Base-by-base conservation (phyloP, 192 early-diverging fungal genomes). In the Mortierella hygrophila region DNA sequence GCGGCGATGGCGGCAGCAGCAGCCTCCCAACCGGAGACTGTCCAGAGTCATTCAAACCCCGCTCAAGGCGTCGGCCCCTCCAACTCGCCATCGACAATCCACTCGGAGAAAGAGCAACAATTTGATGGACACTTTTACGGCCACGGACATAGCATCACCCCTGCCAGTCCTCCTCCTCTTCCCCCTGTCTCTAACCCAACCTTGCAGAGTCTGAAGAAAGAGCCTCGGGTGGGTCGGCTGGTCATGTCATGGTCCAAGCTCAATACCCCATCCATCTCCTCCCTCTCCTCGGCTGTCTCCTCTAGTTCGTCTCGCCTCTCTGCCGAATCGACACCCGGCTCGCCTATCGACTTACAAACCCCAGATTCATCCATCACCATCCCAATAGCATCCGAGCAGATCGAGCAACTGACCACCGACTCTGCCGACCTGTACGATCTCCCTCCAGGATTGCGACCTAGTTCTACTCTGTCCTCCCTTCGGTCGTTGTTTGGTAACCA, bases 401-500 rank as follows among this genome's bases (percentile, higher is more conserved):
- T 65, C 26, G 60, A 65, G n/a, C n/a, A 29, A 32, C 29, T 32
- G 60, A 29, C 29, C 60, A 35, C 26, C 26, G 60, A 32, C 11
- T 3, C 60, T 65, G 3, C 60, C 1, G 60, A 65, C 26, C 13
- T 65, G 26, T 32, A 65, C 4, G 60, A 65, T 1, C 60, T 2
- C 1, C 60, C 29, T 65, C 60, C 60, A 65, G 42, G 42, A 32
- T 32, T 57, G 7, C 74, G 84, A 40, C 84, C 79, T 9, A 86
- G 84, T 35, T 86, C 84, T 21, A 86, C 84, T 21, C 35, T 86
- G 23, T 86, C 84, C 11, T 86, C 84, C 6, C 79, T 86, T 16
- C 75, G 84, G 35, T 86, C 84, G 1, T 70, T 86, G 35, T 65
- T 86, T 11, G 84, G 84, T 18, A 86, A 86, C 23, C 84, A 86